Conservation (phyloP, 768 basidiomycete genomes). For the Lactarius pseudohatsudake region DNA sequence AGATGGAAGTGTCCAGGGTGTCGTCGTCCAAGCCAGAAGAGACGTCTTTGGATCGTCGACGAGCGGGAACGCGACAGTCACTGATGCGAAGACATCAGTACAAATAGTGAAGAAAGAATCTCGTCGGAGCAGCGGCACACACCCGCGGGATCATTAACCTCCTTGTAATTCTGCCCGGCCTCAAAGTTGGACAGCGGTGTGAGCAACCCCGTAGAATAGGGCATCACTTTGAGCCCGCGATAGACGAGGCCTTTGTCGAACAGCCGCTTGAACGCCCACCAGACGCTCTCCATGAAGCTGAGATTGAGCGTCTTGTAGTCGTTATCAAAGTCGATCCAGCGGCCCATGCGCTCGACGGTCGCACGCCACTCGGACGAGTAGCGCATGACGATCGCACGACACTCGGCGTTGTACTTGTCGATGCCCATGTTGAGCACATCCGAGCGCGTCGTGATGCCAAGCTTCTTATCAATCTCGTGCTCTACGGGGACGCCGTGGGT, state of each 20-base stretch:
- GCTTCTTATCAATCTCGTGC: conserved; percentile 97
- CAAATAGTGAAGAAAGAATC: not conserved
- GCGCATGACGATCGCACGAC: conserved; percentile 95
- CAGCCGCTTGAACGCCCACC: conserved; percentile 98
- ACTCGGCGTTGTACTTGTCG: conserved; percentile 96
- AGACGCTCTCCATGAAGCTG: conserved; percentile 95
- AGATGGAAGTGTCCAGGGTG: conserved; percentile 96
- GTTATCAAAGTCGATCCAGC: conserved; percentile 99
- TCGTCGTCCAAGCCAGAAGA: conserved; percentile 97
- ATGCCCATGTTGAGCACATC: conserved; percentile 97
- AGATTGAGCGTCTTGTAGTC: conserved; percentile 97
- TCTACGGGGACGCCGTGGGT: conserved; percentile 98
- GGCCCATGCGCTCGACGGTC: conserved; percentile 96
- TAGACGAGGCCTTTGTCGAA: conserved; percentile 93
- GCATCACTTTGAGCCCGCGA: conserved; percentile 93
- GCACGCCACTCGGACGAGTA: conserved; percentile 92
- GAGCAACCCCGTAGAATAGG: conserved; percentile 94
- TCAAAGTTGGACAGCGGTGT: conserved; percentile 98
- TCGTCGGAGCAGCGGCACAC: conserved; percentile 31
- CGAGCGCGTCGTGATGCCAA: conserved; percentile 87
- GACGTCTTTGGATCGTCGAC: conserved; percentile 91
- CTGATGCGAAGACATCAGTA: conserved; percentile 37
- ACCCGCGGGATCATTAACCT: conserved; percentile 93
- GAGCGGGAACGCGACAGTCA: conserved; percentile 90
- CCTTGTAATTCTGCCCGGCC: conserved; percentile 87